Evolutionary conservation across 2,329 filamentous ascomycete species (phyloP), one percentile per base, ranked within the genome.

Genomic region (Fusarium avenaceum): DNA sequence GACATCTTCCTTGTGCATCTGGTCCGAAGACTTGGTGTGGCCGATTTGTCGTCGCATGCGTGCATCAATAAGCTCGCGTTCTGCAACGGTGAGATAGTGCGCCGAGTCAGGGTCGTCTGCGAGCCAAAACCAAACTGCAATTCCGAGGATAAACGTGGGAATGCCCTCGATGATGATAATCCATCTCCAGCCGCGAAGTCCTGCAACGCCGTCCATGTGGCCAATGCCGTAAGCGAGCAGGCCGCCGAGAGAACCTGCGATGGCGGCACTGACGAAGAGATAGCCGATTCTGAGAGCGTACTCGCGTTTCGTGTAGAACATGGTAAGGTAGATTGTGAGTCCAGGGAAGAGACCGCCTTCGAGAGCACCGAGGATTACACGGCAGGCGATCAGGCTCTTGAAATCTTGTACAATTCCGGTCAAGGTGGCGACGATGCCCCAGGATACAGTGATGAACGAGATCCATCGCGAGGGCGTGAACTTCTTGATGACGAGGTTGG

Each of bases 161-260:
- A 80, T 67, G 0, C 78, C 78, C 22, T 82, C 80, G 17, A 88
- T 73, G 47, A 87, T 86, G 75, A 90, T 81, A 60, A 90, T 89
- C 88, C 88, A 91, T 42, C 89, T 79, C 88, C 72, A 74, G 0
- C 69, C 72, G 0, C 57, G 43, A 0, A 74, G 28, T 0, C 72
- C 72, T 6, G 67, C 67, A 1, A 70, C 58, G 1, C 72, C 70
- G 3, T 74, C 72, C 72, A 76, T 78, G 9, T 79, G 76, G 2
- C 81, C 79, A 19, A 77, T 72, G 4, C 67, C 76, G 28, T 76
- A 77, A 7, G 75, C 76, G 4, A 77, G 54, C 1, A 77, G 46
- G 0, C 75, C 75, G 0, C 75, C 75, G 22, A 76, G 57, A 0
- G 70, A 72, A 0, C 72, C 72, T 7, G 72, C 72, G 4, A 74